These are phyloP conservation scores for Cyberlindnera mycetangii DNA, from an alignment of 805 yeast species.

Conservation along the genomic window DNA sequence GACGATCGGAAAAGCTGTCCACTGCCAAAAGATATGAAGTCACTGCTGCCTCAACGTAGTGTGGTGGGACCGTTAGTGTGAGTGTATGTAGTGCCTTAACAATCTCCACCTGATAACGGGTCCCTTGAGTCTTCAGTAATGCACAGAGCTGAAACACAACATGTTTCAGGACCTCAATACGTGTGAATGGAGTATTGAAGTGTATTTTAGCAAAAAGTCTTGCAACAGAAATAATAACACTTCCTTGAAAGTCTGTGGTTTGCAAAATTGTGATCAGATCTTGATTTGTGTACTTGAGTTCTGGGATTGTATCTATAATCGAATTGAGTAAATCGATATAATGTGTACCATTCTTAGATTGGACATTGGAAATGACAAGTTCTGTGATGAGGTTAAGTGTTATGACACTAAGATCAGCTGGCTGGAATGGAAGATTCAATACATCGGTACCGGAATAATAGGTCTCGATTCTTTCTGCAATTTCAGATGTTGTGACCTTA, in stretches of 20 bases:
- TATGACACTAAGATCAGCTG: constrained; percentile 43
- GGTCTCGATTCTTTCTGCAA: constrained; percentile 29
- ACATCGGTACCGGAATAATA: constrained; percentile 34
- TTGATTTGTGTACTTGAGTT: constrained; percentile 33
- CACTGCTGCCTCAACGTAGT: constrained; percentile 71
- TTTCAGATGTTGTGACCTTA: constrained; percentile 17
- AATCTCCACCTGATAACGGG: constrained; percentile 65
- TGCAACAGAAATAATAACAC: constrained; percentile 28
- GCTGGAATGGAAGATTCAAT: constrained; percentile 35
- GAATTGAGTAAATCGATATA: constrained; percentile 35
- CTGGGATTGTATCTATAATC: constrained; percentile 47
- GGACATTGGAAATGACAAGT: constrained; percentile 26
- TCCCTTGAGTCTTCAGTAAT: constrained; percentile 27
- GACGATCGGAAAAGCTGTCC: constrained; percentile 36
- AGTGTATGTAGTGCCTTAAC: constrained; percentile 63
- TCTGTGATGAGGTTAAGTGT: constrained; percentile 33
- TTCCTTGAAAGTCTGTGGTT: constrained; percentile 12
- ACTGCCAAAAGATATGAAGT: constrained; percentile 49
- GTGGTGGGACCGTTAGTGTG: constrained; percentile 47
- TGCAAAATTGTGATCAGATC: constrained; percentile 30
- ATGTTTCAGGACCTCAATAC: constrained; percentile 18
- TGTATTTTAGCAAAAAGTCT: constrained; percentile 30
- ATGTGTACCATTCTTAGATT: constrained; percentile 23
- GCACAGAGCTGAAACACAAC: constrained; percentile 23
- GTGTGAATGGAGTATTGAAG: constrained; percentile 27